These are phyloP conservation scores for Nemania sp. DNA, from an alignment of 2,329 filamentous ascomycete species.

Conservation along the genomic window DNA sequence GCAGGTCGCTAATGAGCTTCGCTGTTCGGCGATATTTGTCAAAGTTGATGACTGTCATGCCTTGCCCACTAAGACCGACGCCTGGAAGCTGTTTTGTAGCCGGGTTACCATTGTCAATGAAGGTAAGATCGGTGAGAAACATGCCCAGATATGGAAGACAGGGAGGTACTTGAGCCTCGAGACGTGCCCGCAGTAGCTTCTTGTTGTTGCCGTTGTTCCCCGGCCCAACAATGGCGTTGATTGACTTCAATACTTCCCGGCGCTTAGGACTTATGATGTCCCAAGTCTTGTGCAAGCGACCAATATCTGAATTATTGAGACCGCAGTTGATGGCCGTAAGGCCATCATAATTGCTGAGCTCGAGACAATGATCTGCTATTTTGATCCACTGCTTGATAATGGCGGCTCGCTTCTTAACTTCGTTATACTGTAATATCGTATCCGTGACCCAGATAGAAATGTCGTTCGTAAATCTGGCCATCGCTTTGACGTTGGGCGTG, in stretches of 20 bases:
- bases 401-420: slow-evolving; percentile 86
- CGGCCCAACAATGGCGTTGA: slow-evolving; percentile 86
- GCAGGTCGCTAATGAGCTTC: slow-evolving; percentile 92
- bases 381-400: slow-evolving; percentile 99
- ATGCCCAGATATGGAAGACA: slow-evolving; percentile 96
- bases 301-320: slow-evolving; percentile 88
- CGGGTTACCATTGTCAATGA: slow-evolving; percentile 92
- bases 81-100: slow-evolving; percentile 75
- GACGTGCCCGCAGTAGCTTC: slow-evolving; percentile 77
- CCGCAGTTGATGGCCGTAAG: slow-evolving; percentile 97
- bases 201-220: slow-evolving; percentile 93
- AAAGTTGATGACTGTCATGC: slow-evolving; percentile 89
- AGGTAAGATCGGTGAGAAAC: slow-evolving; percentile 94
- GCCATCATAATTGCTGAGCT: slow-evolving; percentile 93
- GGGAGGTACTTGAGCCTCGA: slow-evolving; percentile 85
- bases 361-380: slow-evolving; percentile 81
- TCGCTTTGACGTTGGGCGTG: slow-evolving; percentile 88
- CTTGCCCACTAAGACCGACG: slow-evolving; percentile 60
- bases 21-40: slow-evolving; percentile 95
- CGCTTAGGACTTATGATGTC: slow-evolving; percentile 84
- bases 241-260: slow-evolving; percentile 74
- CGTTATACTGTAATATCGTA: slow-evolving; percentile 84
- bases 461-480: slow-evolving; percentile 91
- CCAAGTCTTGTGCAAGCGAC: slow-evolving; percentile 88
- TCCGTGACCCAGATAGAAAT: slow-evolving; percentile 91